phyloP scores from a whole-genome alignment of 1,284 basidiomycete genomes.

The Schizopora paradoxa region DNA sequence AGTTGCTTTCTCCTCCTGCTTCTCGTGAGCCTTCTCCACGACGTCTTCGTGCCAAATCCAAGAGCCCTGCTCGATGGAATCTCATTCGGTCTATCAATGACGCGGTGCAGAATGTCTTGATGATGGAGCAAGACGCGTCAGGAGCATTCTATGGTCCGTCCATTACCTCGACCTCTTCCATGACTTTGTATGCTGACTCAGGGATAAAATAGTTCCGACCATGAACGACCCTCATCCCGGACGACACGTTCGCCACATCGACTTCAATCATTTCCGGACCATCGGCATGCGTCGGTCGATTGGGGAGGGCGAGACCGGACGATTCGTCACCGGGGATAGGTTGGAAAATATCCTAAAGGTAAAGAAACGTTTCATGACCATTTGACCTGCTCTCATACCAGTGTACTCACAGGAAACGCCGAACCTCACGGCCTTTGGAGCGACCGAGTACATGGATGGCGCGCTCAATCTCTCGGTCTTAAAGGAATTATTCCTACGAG shows the following conservation, averaged over 20 bases:
- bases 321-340: constrained; percentile 89
- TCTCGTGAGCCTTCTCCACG: constrained; percentile 77
- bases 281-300: constrained; percentile 92
- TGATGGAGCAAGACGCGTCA: constrained; percentile 50
- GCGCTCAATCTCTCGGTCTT: constrained; percentile 77
- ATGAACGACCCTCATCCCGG: constrained; percentile 72
- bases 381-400: constrained; percentile 17
- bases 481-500: constrained; percentile 83
- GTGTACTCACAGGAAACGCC: constrained; percentile 65
- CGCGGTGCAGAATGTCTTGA: constrained; percentile 61
- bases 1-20: constrained; percentile 67
- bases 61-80: constrained; percentile 77
- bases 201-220: constrained; percentile 51
- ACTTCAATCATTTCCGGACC: constrained; percentile 92
- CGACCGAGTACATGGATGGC: constrained; percentile 96
- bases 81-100: constrained; percentile 69
- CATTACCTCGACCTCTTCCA: constrained; percentile 1
- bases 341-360: constrained; percentile 82
- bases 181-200: constrained; percentile 10
- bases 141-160: constrained; percentile 54
- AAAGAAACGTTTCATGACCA: constrained; percentile 21
- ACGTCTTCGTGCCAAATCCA: constrained; percentile 65
- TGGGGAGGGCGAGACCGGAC: constrained; percentile 82
- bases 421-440: constrained; percentile 76
- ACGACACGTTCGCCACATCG: constrained; percentile 70